Evolutionary conservation across 768 basidiomycete genomes (phyloP).

Genomic region (Amyloporia xantha): DNA sequence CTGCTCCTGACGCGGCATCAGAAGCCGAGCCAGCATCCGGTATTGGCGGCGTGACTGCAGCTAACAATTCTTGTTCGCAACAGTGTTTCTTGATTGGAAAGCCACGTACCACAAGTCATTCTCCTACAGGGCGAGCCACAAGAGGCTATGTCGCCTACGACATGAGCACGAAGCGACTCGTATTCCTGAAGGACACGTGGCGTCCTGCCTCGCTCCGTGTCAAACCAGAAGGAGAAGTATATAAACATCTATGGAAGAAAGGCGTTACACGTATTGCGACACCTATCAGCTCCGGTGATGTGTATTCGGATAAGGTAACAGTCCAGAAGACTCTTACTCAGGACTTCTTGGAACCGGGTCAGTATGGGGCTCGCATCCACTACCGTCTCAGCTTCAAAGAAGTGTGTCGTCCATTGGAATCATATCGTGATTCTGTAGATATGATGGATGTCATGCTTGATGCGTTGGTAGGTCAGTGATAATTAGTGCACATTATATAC

Average conservation of each 20-base stretch:
- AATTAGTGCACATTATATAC: background rate
- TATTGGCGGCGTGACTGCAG: too few relatives aligned
- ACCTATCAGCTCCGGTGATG: background rate
- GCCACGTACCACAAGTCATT: background rate
- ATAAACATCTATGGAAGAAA: background rate
- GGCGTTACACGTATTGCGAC: background rate
- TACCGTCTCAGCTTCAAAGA: constrained; percentile 10
- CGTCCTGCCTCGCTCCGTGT: background rate
- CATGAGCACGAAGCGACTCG: constrained; percentile 1
- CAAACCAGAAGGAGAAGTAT: constrained; percentile 4
- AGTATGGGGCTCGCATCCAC: background rate
- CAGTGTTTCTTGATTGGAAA: constrained; percentile 11
- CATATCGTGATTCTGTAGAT: background rate
- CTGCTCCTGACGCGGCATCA: too few relatives aligned
- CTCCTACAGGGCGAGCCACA: constrained; percentile 5
- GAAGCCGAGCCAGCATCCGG: too few relatives aligned
- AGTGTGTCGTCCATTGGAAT: constrained; percentile 2
- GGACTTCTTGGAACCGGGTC: background rate
- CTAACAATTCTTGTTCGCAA: too few relatives aligned
- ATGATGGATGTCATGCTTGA: background rate
- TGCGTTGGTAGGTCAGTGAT: background rate
- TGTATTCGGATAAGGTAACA: background rate
- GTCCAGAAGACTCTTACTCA: background rate
- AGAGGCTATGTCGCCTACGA: constrained; percentile 10
- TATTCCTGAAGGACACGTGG: constrained; percentile 14